Evolutionary conservation across 495 filamentous ascomycete genomes (phyloP), one percentile per base, ranked within the genome.

Genomic region (Alectoria sarmentosa): DNA sequence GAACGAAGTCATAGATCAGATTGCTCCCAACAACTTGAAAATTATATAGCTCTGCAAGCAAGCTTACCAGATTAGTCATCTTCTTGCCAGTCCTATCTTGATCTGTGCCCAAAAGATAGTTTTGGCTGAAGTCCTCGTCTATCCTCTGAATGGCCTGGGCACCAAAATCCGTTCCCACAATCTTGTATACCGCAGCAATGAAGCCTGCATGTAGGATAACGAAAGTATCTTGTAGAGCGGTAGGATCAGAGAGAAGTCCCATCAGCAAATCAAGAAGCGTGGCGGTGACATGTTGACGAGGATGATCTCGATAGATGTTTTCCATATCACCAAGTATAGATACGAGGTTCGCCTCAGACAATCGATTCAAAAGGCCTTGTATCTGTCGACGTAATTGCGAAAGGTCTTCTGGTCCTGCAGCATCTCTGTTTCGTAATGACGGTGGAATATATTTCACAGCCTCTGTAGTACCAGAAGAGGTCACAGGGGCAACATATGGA

Each of bases 161-260:
- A 21, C 91, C 93, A 74, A 98, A 88, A 70, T 93, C 92, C 57
- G 84, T 86, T 30, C 94, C 95, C 65, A 94, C 78, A 13, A 91
- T 79, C 72, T 90, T 96, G 77, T 96, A 93, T 8, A 94, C 70
- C 1, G 91, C 92, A 11, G 92, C 87, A 65, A 94, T 86, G 70
- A 98, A 98, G 7, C 90, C 93, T 26, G 93, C 90, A 69, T 90
- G 89, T 36, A 97, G 85, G 55, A 97, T 88, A 67, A 97, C 83
- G 69, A 96, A 93, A 0, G 91, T 92, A 69, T 98, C 92, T 26
- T 86, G 83, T 3, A 96, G 80, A 44, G 76, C 82, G 3, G 90
- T 86, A 28, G 84, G 81, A 62, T 97, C 92, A 68, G 86, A 86
- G 34, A 97, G 81, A 34, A 92, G 78, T 11, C 83, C 80, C 55